Conservation (phyloP, 1,139 yeast species). For the Yamadazyma mexicana region DNA sequence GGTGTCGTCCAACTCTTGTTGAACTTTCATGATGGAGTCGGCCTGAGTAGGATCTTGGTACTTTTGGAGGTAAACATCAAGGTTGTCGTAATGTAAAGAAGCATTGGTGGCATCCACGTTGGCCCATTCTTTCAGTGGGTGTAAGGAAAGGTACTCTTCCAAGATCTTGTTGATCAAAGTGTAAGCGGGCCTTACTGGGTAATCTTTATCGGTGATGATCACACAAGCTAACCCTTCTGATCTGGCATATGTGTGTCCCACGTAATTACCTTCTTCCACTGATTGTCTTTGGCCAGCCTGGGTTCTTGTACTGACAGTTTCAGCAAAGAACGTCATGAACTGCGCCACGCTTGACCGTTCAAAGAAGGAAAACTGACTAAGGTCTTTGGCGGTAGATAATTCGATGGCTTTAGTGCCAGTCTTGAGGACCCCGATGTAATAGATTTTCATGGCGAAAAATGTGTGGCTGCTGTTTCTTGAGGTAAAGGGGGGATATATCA, state of each 20-base stretch:
- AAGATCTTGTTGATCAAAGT: constrained; percentile 85
- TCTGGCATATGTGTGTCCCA: constrained; percentile 90
- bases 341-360: constrained; percentile 77
- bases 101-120: constrained; percentile 50
- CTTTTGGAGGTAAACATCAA: constrained; percentile 70
- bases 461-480: too few relatives aligned
- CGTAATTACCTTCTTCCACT: constrained; percentile 87
- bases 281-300: constrained; percentile 88
- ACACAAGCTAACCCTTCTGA: constrained; percentile 94
- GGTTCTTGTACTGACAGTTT: constrained; percentile 88
- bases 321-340: constrained; percentile 92
- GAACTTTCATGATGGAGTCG: constrained; percentile 94
- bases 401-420: constrained; percentile 71
- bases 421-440: constrained; percentile 83
- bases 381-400: constrained; percentile 77
- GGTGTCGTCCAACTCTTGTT: constrained; percentile 96
- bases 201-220: constrained; percentile 88
- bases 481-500: too few relatives aligned
- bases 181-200: constrained; percentile 97
- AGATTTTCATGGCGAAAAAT: constrained; percentile 70
- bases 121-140: constrained; percentile 75
- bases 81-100: constrained; percentile 54
- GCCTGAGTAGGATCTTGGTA: constrained; percentile 98
- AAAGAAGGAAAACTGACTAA: constrained; percentile 84
- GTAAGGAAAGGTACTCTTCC: constrained; percentile 85